A percentile compares a stretch with the other conserved stretches of the same genome.
Evolutionary conservation across 202 grass and related monocot species (phyloP).

Genomic region (Schoenoplectus tabernaemontani): DNA sequence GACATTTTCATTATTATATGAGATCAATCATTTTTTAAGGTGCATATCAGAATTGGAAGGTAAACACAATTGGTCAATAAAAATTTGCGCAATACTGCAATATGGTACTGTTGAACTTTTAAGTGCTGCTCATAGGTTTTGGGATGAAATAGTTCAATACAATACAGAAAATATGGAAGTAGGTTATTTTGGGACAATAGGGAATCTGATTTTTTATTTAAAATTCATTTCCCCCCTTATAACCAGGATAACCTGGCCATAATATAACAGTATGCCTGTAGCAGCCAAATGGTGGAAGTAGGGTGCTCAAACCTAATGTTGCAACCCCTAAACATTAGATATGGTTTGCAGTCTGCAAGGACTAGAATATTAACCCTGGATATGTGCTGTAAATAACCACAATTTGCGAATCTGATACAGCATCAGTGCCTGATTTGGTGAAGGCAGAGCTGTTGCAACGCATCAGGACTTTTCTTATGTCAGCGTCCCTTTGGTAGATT

Average conservation of each 20-base stretch:
- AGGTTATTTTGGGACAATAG: neutral
- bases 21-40: neutral
- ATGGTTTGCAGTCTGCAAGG: neutral
- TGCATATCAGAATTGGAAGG: neutral
- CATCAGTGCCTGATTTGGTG: constrained; percentile 79
- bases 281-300: neutral
- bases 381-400: constrained; percentile 8
- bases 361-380: neutral
- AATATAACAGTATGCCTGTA: neutral
- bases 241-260: neutral
- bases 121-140: neutral
- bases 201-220: too few relatives aligned
- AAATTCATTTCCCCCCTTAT: neutral
- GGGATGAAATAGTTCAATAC: too few relatives aligned
- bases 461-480: constrained; percentile 78
- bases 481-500: constrained; percentile 51
- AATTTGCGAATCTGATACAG: constrained; percentile 40
- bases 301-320: neutral
- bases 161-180: too few relatives aligned
- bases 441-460: constrained; percentile 93
- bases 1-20: constrained; percentile 1
- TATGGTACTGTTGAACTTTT: neutral
- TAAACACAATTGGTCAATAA: neutral
- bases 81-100: neutral
- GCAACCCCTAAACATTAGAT: neutral